A percentile compares a stretch with the other conserved stretches of the same genome.
These are phyloP conservation scores for Pythium volutum DNA, from an alignment of 352 stramenopile genomes.

Conservation along the genomic window DNA sequence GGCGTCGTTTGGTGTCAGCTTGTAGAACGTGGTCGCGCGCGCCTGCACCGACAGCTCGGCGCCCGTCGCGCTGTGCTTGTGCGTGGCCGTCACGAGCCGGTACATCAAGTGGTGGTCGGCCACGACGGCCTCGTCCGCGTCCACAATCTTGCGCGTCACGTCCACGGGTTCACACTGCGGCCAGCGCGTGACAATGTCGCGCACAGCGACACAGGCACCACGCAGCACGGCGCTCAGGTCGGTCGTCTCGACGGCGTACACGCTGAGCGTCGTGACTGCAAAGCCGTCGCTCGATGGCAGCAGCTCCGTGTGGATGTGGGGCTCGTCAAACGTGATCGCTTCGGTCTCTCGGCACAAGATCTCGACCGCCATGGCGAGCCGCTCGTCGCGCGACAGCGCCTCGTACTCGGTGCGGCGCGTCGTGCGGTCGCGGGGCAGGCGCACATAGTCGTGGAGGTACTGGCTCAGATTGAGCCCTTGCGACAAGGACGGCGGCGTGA, in stretches of 20 bases:
- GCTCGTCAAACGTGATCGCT: neutral
- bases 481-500: neutral
- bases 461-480: conserved; percentile 12
- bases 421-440: conserved; percentile 10
- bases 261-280: conserved; percentile 31
- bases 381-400: conserved; percentile 20
- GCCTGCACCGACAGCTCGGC: conserved; percentile 25
- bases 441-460: conserved; percentile 17
- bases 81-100: conserved; percentile 23
- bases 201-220: conserved; percentile 26
- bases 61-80: conserved; percentile 17
- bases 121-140: conserved; percentile 14
- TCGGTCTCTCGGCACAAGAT: conserved; percentile 4
- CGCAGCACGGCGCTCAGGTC: conserved; percentile 27
- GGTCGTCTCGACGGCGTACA: conserved; percentile 36
- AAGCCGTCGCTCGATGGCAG: neutral
- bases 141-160: conserved; percentile 19
- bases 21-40: conserved; percentile 30
- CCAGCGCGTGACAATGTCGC: conserved; percentile 30
- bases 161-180: conserved; percentile 26
- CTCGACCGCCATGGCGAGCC: conserved; percentile 19
- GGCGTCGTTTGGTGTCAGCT: conserved; percentile 25
- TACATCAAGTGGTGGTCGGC: conserved; percentile 27
- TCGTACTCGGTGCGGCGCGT: conserved; percentile 22
- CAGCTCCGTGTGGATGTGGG: conserved; percentile 4